These are phyloP conservation scores for Volvox africanus DNA, from an alignment of 139 green algal genomes.

Conservation along the genomic window DNA sequence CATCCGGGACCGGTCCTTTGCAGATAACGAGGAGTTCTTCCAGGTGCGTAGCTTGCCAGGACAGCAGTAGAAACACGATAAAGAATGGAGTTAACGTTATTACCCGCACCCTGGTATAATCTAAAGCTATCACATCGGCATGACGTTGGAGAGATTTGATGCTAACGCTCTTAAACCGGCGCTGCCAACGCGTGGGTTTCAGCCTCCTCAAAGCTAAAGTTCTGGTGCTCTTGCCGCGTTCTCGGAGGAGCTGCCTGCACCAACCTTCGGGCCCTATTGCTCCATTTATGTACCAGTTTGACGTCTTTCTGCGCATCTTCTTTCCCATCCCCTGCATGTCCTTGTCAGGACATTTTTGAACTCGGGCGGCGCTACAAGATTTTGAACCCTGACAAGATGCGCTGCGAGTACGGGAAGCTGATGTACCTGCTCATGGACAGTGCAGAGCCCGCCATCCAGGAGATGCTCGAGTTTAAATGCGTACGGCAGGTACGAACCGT, in stretches of 20 bases:
- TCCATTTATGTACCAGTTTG: not conserved
- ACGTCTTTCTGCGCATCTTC: not conserved
- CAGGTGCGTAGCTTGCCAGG: constrained; percentile 56
- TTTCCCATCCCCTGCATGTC: not conserved
- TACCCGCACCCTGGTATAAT: too few species aligned
- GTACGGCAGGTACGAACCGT: constrained; percentile 85
- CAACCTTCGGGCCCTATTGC: not conserved
- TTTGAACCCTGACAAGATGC: constrained; percentile 97
- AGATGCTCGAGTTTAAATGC: constrained; percentile 89
- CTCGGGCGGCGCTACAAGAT: constrained; percentile 93
- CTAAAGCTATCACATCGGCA: too few species aligned
- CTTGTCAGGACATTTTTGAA: constrained; percentile 84
- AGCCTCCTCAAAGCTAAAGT: too few species aligned
- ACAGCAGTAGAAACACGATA: too few species aligned
- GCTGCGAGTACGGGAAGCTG: constrained; percentile 92
- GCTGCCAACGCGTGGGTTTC: too few species aligned
- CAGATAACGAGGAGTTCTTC: constrained; percentile 83
- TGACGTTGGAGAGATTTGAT: too few species aligned
- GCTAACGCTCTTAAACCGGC: too few species aligned
- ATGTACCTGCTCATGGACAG: constrained; percentile 90
- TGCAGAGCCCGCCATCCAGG: constrained; percentile 67
- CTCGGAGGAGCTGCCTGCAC: not conserved
- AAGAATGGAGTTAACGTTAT: too few species aligned
- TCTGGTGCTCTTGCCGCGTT: too few species aligned
- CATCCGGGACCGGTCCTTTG: constrained; percentile 84